Conservation (phyloP, 495 filamentous ascomycete genomes). For the Aspergillus conjunctus region DNA sequence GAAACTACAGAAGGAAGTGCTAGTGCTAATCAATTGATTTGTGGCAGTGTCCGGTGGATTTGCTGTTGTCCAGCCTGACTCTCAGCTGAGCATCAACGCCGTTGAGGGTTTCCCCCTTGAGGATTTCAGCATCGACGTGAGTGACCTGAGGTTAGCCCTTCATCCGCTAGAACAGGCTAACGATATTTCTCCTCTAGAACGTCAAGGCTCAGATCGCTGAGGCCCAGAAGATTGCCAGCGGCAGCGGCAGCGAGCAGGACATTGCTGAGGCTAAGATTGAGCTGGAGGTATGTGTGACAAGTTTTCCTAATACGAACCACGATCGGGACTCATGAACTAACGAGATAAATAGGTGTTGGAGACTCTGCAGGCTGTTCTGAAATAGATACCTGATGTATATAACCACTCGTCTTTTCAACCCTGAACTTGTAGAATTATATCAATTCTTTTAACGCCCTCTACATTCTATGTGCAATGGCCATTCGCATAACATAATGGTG, state of each 20-base stretch:
- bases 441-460: conserved; percentile 36
- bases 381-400: conserved; percentile 61
- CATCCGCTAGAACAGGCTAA: conserved; percentile 15
- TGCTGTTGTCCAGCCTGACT: conserved; percentile 94
- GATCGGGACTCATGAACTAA: conserved; percentile 20
- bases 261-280: conserved; percentile 98
- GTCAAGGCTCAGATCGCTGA: conserved; percentile 70
- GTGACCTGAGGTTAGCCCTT: conserved; percentile 19
- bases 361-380: conserved; percentile 73
- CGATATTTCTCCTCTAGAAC: conserved; percentile 28
- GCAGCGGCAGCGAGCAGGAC: conserved; percentile 93
- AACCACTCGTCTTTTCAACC: conserved; percentile 38
- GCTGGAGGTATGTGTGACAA: conserved; percentile 70
- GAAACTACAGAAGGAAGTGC: conserved; percentile 13
- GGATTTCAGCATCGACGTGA: conserved; percentile 86
- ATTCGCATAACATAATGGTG: conserved; percentile 12
- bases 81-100: conserved; percentile 94
- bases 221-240: conserved; percentile 90
- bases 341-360: conserved; percentile 60
- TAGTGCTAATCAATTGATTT: conserved; percentile 24
- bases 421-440: conserved; percentile 50
- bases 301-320: conserved; percentile 20
- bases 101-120: conserved; percentile 93
- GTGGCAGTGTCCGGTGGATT: conserved; percentile 89
- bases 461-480: conserved; percentile 17